Conservation (phyloP, 495 filamentous ascomycete species). For the Pyrenopolyporus hunteri region DNA sequence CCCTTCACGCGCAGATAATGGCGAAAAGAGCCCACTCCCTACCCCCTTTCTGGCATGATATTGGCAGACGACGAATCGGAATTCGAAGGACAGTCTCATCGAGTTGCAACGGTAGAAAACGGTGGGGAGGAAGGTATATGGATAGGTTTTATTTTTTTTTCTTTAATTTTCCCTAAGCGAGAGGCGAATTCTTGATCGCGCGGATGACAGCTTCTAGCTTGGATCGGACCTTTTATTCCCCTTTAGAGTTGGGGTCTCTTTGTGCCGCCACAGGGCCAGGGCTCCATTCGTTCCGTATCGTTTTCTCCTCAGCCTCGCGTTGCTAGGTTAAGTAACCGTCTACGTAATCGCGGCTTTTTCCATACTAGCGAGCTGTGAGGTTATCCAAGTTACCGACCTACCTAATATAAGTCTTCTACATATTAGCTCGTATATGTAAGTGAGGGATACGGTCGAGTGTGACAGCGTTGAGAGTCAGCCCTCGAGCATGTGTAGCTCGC, state of each 20-base stretch:
- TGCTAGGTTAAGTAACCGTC: neutral
- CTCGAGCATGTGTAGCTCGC: no score
- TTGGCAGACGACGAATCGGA: no score
- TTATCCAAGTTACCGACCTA: no score
- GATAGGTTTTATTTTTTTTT: no score
- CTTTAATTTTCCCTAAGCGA: constrained; percentile 8
- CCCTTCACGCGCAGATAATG: constrained; percentile 16
- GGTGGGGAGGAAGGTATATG: constrained; percentile 3
- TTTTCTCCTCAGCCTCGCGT: constrained; percentile 24
- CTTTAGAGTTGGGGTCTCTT: neutral
- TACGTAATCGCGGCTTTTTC: neutral
- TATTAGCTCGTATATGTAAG: neutral
- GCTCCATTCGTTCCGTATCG: neutral
- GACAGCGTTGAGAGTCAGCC: no score
- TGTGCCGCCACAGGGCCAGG: constrained; percentile 5
- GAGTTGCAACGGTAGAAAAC: no score
- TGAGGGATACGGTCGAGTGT: neutral
- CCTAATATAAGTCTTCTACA: neutral
- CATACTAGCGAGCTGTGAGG: neutral
- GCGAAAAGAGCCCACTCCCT: no score
- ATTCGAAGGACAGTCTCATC: no score
- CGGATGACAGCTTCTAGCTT: constrained; percentile 19
- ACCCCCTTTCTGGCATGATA: no score
- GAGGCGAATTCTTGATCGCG: constrained; percentile 22
- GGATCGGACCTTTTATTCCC: constrained; percentile 21